Evolutionary conservation across 2,329 filamentous ascomycete genomes (phyloP).

Genomic region (Calycina herbarum): DNA sequence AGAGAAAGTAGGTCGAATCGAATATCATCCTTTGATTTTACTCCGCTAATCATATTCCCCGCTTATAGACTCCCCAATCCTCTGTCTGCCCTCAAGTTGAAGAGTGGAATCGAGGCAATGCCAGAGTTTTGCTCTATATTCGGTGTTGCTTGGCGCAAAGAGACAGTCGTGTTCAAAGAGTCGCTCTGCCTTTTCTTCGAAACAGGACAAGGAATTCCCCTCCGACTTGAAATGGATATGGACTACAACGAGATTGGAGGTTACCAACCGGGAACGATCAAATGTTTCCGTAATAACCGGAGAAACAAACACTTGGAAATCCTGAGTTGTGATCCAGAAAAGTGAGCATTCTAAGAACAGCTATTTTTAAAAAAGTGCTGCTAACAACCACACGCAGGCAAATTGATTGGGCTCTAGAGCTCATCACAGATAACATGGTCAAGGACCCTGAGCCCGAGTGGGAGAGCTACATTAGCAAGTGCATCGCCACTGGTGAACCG

Average conservation of each 20-base stretch:
- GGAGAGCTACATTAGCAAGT: conserved; percentile 23
- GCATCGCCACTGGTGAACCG: conserved; percentile 22
- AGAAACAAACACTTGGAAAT: conserved; percentile 32
- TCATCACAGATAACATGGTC: conserved; percentile 33
- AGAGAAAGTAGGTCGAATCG: conserved; percentile 32
- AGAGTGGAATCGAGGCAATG: conserved; percentile 20
- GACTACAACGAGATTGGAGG: conserved; percentile 21
- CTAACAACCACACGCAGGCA: conserved; percentile 22
- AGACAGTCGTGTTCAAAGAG: conserved; percentile 27
- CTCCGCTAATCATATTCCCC: conserved; percentile 10
- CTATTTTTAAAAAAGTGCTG: conserved; percentile 5
- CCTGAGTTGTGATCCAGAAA: conserved; percentile 33
- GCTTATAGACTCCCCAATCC: conserved; percentile 22
- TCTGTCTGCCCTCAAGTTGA: conserved; percentile 20
- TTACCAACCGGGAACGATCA: conserved; percentile 31
- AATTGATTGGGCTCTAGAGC: conserved; percentile 35
- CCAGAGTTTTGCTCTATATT: conserved; percentile 26
- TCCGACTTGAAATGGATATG: conserved; percentile 34
- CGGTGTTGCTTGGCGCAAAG: conserved; percentile 9
- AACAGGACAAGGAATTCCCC: conserved; percentile 19
- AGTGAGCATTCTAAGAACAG: conserved; percentile 18
- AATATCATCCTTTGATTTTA: not conserved
- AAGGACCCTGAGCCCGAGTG: conserved; percentile 22
- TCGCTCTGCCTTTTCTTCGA: conserved; percentile 30
- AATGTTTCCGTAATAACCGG: conserved; percentile 26